Base-by-base conservation (phyloP, 257 asterid species). In the Marsdenia floribunda region DNA sequence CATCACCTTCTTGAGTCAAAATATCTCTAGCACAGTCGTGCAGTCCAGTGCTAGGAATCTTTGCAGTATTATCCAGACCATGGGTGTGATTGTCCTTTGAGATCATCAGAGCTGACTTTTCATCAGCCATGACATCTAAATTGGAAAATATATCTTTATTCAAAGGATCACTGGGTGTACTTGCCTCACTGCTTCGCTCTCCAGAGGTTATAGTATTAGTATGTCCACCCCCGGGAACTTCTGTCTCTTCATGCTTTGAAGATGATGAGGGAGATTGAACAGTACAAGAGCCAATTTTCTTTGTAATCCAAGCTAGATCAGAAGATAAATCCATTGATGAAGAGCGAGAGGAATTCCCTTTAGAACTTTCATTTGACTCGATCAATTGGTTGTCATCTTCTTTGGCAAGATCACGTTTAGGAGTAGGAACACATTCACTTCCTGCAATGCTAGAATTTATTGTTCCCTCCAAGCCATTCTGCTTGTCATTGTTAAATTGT, bases 291-390 rank as follows among this genome's bases (percentile, higher is more conserved):
- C 76, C 80, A 42, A 87, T 81, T 81, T 76, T 85, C 75, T 66
- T 83, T 11, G 91, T 77, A 74, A 88, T 83, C 88, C 90, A 86
- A 13, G 85, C 83, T 68, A 86, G 83, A 83, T 89, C 90, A 64
- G 91, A 85, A 75, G 90, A 82, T 72, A 86, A 75, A 82, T 87
- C 86, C 54, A 79, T 76, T 37, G 93, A 86, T 9, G 90, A 83
- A 76, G 90, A 87, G 71, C 58, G 73, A 73, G 89, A 81, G 47
- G 83, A 82, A 74, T 77, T 66, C 44, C 65, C 82, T 24, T 81
- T 82, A 33, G 75, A 75, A 72, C 81, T 82, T 29, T 59, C 80
- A 67, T 73, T 73, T 70, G 89, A 71, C 53, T 76, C 78, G 74
- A 76, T 55, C 57, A 61, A 80, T 75, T 73, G 85, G 72, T 80